Evolutionary conservation across 805 yeast genomes (phyloP).

Genomic region (Sungouiozyma ichnusensis): DNA sequence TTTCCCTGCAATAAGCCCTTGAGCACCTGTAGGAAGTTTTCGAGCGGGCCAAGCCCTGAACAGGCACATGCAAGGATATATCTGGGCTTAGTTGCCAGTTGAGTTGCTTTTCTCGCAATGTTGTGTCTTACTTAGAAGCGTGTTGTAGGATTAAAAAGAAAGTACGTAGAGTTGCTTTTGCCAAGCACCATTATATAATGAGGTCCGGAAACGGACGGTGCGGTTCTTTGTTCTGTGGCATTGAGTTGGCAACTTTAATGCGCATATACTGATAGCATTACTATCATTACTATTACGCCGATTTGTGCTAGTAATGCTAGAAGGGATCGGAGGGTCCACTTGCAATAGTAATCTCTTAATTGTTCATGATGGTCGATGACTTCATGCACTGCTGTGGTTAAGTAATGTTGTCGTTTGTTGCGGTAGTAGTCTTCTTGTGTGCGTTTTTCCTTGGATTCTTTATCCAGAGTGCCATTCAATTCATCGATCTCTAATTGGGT

Average conservation of each 20-base stretch:
- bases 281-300: conserved; percentile 1
- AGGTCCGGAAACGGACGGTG: neutral
- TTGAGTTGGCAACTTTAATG: no score
- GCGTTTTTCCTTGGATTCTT: neutral
- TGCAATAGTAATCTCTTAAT: conserved; percentile 6
- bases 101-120: no score
- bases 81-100: no score
- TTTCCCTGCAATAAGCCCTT: no score
- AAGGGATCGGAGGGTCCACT: conserved; percentile 11
- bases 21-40: no score
- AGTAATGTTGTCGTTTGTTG: conserved; percentile 3
- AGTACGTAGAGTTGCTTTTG: neutral
- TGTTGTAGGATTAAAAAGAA: neutral
- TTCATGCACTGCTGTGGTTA: conserved; percentile 9
- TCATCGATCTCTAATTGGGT: neutral
- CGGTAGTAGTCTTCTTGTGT: conserved; percentile 1
- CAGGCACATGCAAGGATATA: no score
- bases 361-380: conserved; percentile 12
- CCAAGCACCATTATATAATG: neutral
- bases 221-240: neutral
- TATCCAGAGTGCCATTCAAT: neutral
- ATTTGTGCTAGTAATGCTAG: conserved; percentile 3
- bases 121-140: no score
- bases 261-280: neutral
- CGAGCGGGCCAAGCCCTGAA: no score